These are phyloP conservation scores for Aspergillus felis DNA, from an alignment of 2,329 filamentous ascomycete genomes.

Conservation along the genomic window DNA sequence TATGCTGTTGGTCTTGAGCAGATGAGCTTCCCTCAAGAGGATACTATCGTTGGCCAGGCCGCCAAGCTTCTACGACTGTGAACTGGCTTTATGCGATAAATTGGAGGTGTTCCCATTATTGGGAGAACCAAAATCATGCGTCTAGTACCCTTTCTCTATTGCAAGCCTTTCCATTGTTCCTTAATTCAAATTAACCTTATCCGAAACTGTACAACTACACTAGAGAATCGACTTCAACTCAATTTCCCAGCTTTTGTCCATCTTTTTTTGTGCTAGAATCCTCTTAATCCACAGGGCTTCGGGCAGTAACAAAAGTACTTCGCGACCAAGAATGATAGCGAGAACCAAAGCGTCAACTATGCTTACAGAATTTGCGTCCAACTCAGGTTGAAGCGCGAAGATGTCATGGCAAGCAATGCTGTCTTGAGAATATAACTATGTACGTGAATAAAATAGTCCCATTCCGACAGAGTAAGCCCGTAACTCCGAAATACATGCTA, in stretches of 20 bases:
- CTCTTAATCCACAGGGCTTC: not conserved
- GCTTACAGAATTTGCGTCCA: not conserved
- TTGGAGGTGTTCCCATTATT: conserved; percentile 12
- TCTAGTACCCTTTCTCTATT: conserved; percentile 30
- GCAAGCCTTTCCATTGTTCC: conserved; percentile 17
- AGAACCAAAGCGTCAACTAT: not conserved
- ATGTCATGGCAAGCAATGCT: not conserved
- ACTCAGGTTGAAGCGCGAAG: not conserved
- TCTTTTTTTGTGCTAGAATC: not conserved
- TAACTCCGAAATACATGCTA: not conserved
- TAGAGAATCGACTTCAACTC: conserved; percentile 18
- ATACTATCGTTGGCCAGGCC: conserved; percentile 80
- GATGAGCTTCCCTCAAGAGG: conserved; percentile 89
- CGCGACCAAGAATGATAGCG: too few relatives aligned
- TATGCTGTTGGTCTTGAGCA: conserved; percentile 92
- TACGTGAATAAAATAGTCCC: not conserved
- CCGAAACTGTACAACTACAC: conserved; percentile 21
- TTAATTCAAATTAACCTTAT: conserved; percentile 3
- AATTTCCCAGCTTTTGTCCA: not conserved
- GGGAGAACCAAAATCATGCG: conserved; percentile 30
- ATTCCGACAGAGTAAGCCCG: not conserved
- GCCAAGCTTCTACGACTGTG: conserved; percentile 84
- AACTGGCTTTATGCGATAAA: conserved; percentile 18
- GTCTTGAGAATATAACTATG: not conserved
- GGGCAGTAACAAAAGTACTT: not conserved